Percentiles rank a stretch among this genome's conserved stretches.
Evolutionary conservation across 2,329 filamentous ascomycete species (phyloP).

Genomic region (Scolecobasidium constrictum): DNA sequence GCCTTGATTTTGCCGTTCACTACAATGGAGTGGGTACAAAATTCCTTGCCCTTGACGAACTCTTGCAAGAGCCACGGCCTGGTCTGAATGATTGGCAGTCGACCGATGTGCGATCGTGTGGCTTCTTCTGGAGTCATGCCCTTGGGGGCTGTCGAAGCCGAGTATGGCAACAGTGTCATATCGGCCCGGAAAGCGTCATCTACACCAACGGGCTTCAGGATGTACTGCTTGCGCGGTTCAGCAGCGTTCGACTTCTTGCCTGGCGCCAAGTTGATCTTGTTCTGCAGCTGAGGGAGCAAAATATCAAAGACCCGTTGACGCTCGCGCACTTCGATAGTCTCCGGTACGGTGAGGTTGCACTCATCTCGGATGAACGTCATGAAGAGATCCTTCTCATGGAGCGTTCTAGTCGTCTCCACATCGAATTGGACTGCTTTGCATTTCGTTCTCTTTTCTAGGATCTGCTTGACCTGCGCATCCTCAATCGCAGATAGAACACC

Average conservation of each 20-base stretch:
- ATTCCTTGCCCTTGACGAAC: constrained; percentile 54
- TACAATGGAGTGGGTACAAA: constrained; percentile 60
- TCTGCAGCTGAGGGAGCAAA: no score
- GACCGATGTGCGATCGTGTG: constrained; percentile 45
- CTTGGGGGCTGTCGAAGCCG: constrained; percentile 35
- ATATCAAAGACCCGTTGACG: no score
- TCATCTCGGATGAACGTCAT: no score
- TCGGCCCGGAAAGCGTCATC: constrained; percentile 49
- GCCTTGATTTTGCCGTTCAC: constrained; percentile 53
- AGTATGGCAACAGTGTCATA: constrained; percentile 54
- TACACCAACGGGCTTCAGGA: constrained; percentile 55
- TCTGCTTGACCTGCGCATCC: constrained; percentile 54
- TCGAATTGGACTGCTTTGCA: constrained; percentile 57
- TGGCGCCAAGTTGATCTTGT: constrained; percentile 6
- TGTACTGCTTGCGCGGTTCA: no score
- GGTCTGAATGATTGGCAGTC: constrained; percentile 42
- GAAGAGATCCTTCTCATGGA: constrained; percentile 58
- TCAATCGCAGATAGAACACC: constrained; percentile 55
- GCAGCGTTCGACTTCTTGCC: constrained; percentile 20
- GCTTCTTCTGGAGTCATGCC: no score
- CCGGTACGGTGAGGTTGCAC: constrained; percentile 43
- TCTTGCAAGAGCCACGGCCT: constrained; percentile 60
- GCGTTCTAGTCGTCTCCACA: constrained; percentile 40
- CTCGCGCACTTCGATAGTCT: no score
- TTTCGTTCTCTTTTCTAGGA: constrained; percentile 44